Base-by-base conservation (phyloP, 2,329 filamentous ascomycete species). In the Calonectria ilicicola region DNA sequence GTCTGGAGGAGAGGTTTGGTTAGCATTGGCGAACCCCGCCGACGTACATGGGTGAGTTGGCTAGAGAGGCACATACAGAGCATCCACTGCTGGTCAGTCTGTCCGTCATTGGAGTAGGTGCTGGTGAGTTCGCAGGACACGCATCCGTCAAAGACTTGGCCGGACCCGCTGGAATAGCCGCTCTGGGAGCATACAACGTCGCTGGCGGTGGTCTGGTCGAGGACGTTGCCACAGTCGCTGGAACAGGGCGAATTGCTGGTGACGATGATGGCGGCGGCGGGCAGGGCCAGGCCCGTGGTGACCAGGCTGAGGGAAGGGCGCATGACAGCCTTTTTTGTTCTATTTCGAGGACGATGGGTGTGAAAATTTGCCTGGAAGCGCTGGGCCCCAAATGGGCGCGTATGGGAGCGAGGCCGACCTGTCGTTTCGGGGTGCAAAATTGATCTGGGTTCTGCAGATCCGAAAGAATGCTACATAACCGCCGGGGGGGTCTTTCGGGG, bases 31-130 rank as follows among this genome's bases (percentile, higher is more conserved):
- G 17, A 46, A 46, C 35, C 23, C 27, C 58, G 32, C 35, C 9
- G 5, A n/a, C 23, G 19, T 4, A 26, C 21, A 35, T 23, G 12
- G 40, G 27, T 51, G n/a, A 15, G 7, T 9, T n/a, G 23, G 44
- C 12, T 23, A n/a, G 17, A 47, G 17, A 47, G 27, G 17, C 19
- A 85, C 90, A 77, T 82, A 92, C 90, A 92, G 19, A 92, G 81
- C 64, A 87, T 82, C 73, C 85, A 87, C 74, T 90, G 84, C 14
- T 89, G 81, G 76, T 93, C 91, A 1, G 90, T 88, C 69, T 87
- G 76, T 17, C 85, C 85, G 21, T 83, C 79, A 7, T 77, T 82
- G 1, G 82, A 87, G 17, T 84, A 91, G 5, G 82, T 81, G 81
- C 91, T 92, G 2, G 78, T 80, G 32, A 87, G 78, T 76, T 91